Base-by-base conservation (phyloP, 2,329 filamentous ascomycete species). In the Aspergillus sp. region DNA sequence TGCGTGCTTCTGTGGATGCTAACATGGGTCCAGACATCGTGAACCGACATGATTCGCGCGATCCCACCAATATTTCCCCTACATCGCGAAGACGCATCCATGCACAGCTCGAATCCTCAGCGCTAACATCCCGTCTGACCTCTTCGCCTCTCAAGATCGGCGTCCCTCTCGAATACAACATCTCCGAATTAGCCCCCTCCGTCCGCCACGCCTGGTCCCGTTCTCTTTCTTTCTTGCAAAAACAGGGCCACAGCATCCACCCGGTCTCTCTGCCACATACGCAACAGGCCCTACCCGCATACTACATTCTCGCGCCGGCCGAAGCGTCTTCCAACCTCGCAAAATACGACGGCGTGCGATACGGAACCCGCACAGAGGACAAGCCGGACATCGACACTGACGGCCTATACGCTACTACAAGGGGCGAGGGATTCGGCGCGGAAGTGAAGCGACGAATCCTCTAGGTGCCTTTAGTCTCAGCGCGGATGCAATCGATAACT, bases 311-410 rank as follows among this genome's bases (percentile, higher is more conserved):
- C 47, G 94, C 93, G 0, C 88, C 93, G 0, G 91, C 93, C 10
- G 93, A 98, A 69, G 93, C 93, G 3, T 88, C 88, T 1, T 97
- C 91, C 10, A 98, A 98, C 59, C 79, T 98, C 2, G 88, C 93
- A 48, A 96, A 94, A 65, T 98, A 96, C 65, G 94, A 98, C 59
- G 93, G 93, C 19, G 81, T 97, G n/a, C 85, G 93, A 7, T 98
- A 94, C 67, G 93, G 93, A 1, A 75, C 73, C 19, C 77, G 81
- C 29, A 70, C 65, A 1, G 65, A 69, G 7, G 19, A 19, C 19
- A 19, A 60, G 59, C 7, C 54, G 19, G 19, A 19, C 19, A 19
- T 61, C n/a, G 80, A 80, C 47, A 72, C 76, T 4, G 73, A 72
- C 7, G 75, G 76, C 46, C 73, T 94, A 1, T 97, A 93, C 65